phyloP scores from a whole-genome alignment of 139 green algal species.

The Prasinococcaceae sp. region DNA sequence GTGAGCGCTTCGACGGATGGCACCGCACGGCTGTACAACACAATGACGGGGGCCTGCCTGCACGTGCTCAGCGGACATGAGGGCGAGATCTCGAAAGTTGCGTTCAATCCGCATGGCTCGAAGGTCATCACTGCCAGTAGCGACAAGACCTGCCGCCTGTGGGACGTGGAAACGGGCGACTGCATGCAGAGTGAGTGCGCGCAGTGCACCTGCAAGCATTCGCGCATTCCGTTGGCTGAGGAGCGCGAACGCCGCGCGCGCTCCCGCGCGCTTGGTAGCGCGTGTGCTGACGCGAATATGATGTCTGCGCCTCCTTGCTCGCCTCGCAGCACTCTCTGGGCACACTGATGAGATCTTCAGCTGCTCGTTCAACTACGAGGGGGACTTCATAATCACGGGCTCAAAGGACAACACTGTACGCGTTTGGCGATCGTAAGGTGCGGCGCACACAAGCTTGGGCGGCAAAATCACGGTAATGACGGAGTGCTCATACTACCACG shows the following conservation, averaged over 20 bases:
- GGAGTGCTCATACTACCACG: too few relatives aligned
- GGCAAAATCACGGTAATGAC: too few relatives aligned
- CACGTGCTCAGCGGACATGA: conserved; percentile 42
- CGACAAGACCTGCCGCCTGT: conserved; percentile 41
- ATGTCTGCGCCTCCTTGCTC: not conserved
- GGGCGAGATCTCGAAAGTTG: conserved; percentile 49
- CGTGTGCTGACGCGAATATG: not conserved
- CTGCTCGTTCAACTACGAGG: conserved; percentile 64
- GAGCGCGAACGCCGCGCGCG: too few relatives aligned
- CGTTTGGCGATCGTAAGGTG: conserved; percentile 33
- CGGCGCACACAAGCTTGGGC: not conserved
- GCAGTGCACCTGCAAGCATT: too few relatives aligned
- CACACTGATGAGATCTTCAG: conserved; percentile 65
- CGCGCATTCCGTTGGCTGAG: too few relatives aligned
- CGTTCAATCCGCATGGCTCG: conserved; percentile 53
- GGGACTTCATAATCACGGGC: conserved; percentile 49
- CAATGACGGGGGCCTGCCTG: conserved; percentile 31
- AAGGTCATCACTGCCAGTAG: conserved; percentile 39
- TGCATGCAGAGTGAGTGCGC: conserved; percentile 34
- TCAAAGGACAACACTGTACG: conserved; percentile 61
- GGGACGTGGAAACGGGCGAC: conserved; percentile 30
- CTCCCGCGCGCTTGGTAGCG: too few relatives aligned
- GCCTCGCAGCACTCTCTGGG: too few relatives aligned
- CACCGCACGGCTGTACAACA: conserved; percentile 43
- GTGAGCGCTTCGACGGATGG: conserved; percentile 46